Evolutionary conservation across 495 filamentous ascomycete species (phyloP), one percentile per base, ranked within the genome.

Genomic region (Geopyxis carbonaria): DNA sequence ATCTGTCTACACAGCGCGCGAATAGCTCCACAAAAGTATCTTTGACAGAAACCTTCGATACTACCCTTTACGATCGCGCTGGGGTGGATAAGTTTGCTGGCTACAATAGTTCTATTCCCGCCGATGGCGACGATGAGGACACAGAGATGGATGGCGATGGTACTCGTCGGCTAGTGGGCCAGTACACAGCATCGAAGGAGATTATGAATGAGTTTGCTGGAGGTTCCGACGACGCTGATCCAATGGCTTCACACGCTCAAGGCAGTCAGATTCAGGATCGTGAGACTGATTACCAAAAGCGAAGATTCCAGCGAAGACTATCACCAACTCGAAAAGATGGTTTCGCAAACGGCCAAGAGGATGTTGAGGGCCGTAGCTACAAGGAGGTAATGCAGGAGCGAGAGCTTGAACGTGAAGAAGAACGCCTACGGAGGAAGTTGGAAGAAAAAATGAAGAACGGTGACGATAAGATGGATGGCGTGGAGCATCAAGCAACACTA

Each of bases 251-350:
- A 22, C 76, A 82, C 55, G 89, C 94, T 62, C 79, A 89, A 62
- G 74, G 79, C 57, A 82, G 78, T 16, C 75, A 84, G 51, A 93
- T 99, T 57, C 70, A 78, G 14, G 82, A 86, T 49, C 75, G 91
- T 44, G 85, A 95, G 65, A 91, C 86, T 40, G 87, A 94, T 55
- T 99, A 99, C 55, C 91, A 99, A 61, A 93, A 93, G 63, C 82
- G 86, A 40, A 73, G 83, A 35, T 84, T 87, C 54, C 72, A 89
- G 51, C 82, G 89, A 32, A 78, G 75, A 37, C 64, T 94, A 43
- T 86, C 82, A 11, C 87, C 87, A 6, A 87, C 81, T 6, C 72
- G 84, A 57, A 85, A 79, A 40, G 86, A 93, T 59, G 76, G 85
- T 21, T 93, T 92, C 51, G 80, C 80, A 22, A 69, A 68, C 43